Evolutionary conservation across 495 filamentous ascomycete species (phyloP).

Genomic region (Penicillium desertorum): DNA sequence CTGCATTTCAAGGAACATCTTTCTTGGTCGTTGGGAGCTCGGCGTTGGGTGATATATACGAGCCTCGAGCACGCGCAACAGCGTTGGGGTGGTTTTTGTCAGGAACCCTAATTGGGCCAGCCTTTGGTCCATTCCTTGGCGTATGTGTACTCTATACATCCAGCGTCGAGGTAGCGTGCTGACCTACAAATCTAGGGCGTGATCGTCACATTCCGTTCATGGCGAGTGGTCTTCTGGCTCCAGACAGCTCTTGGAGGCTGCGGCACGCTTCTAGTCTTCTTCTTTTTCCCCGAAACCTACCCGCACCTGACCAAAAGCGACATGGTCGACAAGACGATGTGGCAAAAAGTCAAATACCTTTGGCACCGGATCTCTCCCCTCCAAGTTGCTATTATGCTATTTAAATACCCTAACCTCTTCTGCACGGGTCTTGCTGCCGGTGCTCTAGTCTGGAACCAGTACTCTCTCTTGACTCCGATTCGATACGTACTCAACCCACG

Average conservation of each 20-base stretch:
- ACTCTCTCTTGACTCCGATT: constrained; percentile 69
- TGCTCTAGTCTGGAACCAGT: constrained; percentile 71
- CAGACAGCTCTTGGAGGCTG: constrained; percentile 62
- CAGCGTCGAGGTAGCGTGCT: background rate
- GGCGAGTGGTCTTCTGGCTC: constrained; percentile 73
- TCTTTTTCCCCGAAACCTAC: constrained; percentile 69
- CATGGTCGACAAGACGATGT: constrained; percentile 46
- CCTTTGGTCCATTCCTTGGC: constrained; percentile 65
- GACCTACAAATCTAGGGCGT: constrained; percentile 46
- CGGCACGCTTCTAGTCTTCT: constrained; percentile 57
- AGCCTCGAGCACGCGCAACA: constrained; percentile 64
- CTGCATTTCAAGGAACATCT: constrained; percentile 69
- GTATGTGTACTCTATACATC: constrained; percentile 21
- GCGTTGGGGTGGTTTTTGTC: constrained; percentile 68
- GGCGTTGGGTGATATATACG: constrained; percentile 64
- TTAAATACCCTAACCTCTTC: constrained; percentile 65
- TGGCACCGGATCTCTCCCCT: constrained; percentile 62
- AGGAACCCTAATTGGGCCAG: constrained; percentile 69
- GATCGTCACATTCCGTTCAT: constrained; percentile 67
- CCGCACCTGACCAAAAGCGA: constrained; percentile 58
- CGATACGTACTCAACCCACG: constrained; percentile 73
- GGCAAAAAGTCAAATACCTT: constrained; percentile 51
- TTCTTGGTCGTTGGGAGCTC: constrained; percentile 66
- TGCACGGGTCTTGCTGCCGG: constrained; percentile 59
- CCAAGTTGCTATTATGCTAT: constrained; percentile 55